Evolutionary conservation across 352 stramenopile genomes (phyloP), one percentile per base, ranked within the genome.

Genomic region (Pythium grandisporangium): DNA sequence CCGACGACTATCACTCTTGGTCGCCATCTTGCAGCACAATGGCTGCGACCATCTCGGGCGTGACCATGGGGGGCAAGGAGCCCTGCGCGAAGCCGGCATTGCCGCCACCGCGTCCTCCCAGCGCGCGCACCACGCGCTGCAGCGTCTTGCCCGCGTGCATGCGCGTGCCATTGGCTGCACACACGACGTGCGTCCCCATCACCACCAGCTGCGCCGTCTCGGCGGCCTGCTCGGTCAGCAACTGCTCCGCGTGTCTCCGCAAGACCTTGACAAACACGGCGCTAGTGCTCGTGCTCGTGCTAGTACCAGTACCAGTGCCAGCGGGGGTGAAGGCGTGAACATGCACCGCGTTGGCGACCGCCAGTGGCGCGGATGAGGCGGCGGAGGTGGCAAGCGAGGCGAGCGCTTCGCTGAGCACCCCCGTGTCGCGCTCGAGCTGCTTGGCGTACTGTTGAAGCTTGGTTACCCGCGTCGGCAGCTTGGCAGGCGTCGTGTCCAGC

Each of bases 361-460:
- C 48, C 8, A 77, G n/a, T 19, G 76, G 68, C n/a, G n/a, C n/a
- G n/a, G n/a, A n/a, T n/a, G n/a, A n/a, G n/a, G n/a, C n/a, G n/a
- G n/a, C n/a, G 5, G 48, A 45, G 5, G 64, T 41, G 11, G 72
- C 66, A 6, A 72, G 42, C 11, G 54, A 56, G 13, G 71, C 67
- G 7, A 90, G 22, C 7, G 66, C 45, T 19, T 86, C 71, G 1
- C 64, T 49, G 2, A 90, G 59, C 47, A 63, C 50, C 55, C 84
- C 71, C 21, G 47, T 37, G 19, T 59, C 49, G 34, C 53, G 66
- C 48, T 87, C 70, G 22, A 82, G 56, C 48, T 72, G 55, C 50
- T 84, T 84, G 43, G 74, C 53, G 27, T 86, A 74, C 52, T 80
- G 79, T 32, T 90, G 69, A 42, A 87, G 55, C 45, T 84, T 84